Conservation (phyloP, 2,329 filamentous ascomycete species). For the Claviceps pazoutovae region DNA sequence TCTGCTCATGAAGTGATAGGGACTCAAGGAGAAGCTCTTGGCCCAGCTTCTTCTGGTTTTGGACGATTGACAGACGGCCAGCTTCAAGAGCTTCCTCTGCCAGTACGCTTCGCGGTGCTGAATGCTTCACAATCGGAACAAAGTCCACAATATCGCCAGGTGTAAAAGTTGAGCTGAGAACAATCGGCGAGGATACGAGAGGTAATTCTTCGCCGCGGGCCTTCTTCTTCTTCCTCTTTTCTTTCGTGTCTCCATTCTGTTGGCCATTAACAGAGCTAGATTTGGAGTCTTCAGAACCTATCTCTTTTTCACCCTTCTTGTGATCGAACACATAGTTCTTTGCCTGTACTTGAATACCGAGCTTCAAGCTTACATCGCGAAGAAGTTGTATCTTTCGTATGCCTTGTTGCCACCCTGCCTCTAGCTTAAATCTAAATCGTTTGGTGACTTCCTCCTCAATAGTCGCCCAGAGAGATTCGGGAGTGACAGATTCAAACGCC, state of each 20-base stretch:
- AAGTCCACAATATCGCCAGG: constrained; percentile 83
- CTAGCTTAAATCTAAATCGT: constrained; percentile 65
- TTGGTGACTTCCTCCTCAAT: constrained; percentile 58
- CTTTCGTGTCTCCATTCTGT: constrained; percentile 26
- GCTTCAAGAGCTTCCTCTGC: constrained; percentile 94
- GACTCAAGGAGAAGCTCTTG: constrained; percentile 95
- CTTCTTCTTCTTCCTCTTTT: constrained; percentile 49
- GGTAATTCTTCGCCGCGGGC: constrained; percentile 41
- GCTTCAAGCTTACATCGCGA: constrained; percentile 75
- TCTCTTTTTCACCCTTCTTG: constrained; percentile 16
- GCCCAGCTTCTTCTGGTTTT: constrained; percentile 88
- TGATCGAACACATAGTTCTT: constrained; percentile 37
- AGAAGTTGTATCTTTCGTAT: constrained; percentile 71
- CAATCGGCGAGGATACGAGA: constrained; percentile 28
- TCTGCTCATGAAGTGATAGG: constrained; percentile 90
- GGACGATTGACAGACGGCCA: constrained; percentile 87
- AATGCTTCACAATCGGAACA: constrained; percentile 91
- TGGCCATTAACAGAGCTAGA: constrained; percentile 26
- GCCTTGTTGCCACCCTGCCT: constrained; percentile 49
- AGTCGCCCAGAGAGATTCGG: constrained; percentile 52
- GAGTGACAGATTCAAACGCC: constrained; percentile 65
- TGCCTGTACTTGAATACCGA: constrained; percentile 75
- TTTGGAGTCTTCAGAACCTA: constrained; percentile 14
- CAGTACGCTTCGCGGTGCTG: constrained; percentile 74
- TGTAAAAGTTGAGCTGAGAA: constrained; percentile 42